Conservation (phyloP, 768 basidiomycete species). For the Boletus pseudopeckii region DNA sequence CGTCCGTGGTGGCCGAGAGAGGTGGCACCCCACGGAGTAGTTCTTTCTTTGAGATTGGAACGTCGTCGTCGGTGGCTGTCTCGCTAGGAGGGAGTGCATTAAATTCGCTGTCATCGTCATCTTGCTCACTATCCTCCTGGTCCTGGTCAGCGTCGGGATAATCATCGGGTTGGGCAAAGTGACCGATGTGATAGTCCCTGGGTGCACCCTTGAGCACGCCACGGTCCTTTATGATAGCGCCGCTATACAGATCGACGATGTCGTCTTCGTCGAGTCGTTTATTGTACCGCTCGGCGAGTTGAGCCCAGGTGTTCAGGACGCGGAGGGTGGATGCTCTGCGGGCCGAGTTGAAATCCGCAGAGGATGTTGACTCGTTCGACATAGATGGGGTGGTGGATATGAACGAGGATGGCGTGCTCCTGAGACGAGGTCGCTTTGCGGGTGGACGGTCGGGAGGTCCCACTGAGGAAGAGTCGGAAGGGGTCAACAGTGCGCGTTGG, state of each 20-base stretch:
- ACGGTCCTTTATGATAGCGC: conserved; percentile 62
- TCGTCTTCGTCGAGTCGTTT: conserved; percentile 74
- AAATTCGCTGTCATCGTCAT: conserved; percentile 57
- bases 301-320: conserved; percentile 60
- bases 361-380: conserved; percentile 26
- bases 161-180: conserved; percentile 41
- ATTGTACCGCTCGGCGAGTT: conserved; percentile 65
- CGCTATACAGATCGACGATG: conserved; percentile 65
- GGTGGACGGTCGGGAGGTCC: conserved; percentile 38
- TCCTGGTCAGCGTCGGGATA: conserved; percentile 39
- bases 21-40: conserved; percentile 42
- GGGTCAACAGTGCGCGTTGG: conserved; percentile 18
- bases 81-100: conserved; percentile 45
- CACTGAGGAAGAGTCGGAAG: conserved; percentile 29
- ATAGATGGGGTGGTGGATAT: conserved; percentile 35
- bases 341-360: conserved; percentile 48
- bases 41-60: conserved; percentile 31
- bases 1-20: conserved; percentile 45
- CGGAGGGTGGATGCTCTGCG: conserved; percentile 52
- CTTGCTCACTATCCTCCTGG: conserved; percentile 47
- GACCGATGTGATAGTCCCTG: conserved; percentile 49
- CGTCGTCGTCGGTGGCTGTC: conserved; percentile 23
- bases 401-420: conserved; percentile 43
- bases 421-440: conserved; percentile 47
- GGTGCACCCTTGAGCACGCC: conserved; percentile 53